Evolutionary conservation across 2,329 filamentous ascomycete genomes (phyloP), one percentile per base, ranked within the genome.

Genomic region (Monascus ruber): DNA sequence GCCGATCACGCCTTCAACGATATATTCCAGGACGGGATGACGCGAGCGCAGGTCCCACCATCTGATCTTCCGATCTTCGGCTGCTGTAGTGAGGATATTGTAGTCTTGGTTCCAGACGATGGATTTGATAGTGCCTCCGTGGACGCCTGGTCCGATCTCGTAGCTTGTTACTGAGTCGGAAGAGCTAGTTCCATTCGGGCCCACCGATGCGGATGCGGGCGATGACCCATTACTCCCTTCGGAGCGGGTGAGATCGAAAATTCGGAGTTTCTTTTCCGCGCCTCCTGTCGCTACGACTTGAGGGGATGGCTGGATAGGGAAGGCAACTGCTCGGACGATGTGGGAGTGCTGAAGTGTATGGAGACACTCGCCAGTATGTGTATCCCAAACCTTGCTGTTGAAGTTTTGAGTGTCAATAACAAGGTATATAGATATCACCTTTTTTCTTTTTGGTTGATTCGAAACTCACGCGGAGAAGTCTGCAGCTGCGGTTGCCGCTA

Each of bases 331-430:
- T 47, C 91, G 85, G 44, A 96, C 91, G 48, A 98, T 95, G 63
- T 98, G 91, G 47, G 87, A 79, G 62, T 98, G 91, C 56, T 89
- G 80, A 29, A 98, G 75, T 3, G 85, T 88, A 55, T 83, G 83
- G 33, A 94, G 73, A 36, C 85, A 79, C 66, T 95, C 88, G 52
- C 93, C 93, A 1, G 85, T 91, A 55, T 93, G 85, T 0, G 91
- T 94, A 55, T 98, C 87, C 91, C 93, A 98, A 38, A 98, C 82
- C 63, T 93, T 95, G 36, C 86, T 93, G 48, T 47, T 44, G n/a
- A 32, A 10, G 11, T 39, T 49, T 33, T 17, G 17, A 17, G 17
- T 17, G 17, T 17, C 17, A 17, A 17, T 17, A 17, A 17, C 17
- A 17, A 17, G 17, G 17, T 17, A 17, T 17, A 17, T 17, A 17